A percentile compares a stretch with the other conserved stretches of the same genome.
Evolutionary conservation across 2,329 filamentous ascomycete species (phyloP).

Genomic region (Trichoderma sp.): DNA sequence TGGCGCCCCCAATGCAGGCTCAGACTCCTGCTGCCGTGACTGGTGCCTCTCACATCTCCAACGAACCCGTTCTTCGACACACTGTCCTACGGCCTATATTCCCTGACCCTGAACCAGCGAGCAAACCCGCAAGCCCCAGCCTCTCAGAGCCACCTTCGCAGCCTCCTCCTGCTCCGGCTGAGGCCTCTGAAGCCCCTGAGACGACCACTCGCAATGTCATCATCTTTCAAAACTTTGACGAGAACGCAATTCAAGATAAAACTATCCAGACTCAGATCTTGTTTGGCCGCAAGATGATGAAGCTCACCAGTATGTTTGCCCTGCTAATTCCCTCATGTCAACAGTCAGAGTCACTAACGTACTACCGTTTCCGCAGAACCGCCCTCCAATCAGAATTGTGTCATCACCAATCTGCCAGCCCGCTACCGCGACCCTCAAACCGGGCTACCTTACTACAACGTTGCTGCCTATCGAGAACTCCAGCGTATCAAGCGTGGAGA

Average conservation of each 20-base stretch:
- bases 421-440: conserved; percentile 83
- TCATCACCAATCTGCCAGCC: conserved; percentile 77
- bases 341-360: conserved; percentile 9
- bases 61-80: background rate
- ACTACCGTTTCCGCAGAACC: conserved; percentile 43
- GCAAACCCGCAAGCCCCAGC: conserved; percentile 11
- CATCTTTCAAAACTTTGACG: conserved; percentile 58
- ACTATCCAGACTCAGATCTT: conserved; percentile 56
- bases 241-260: conserved; percentile 54
- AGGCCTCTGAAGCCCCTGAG: background rate
- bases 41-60: background rate
- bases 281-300: conserved; percentile 58
- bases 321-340: background rate
- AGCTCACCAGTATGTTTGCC: conserved; percentile 48
- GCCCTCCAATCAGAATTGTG: conserved; percentile 59
- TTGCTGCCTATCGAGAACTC: conserved; percentile 77
- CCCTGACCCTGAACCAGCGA: background rate
- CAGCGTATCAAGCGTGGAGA: conserved; percentile 69
- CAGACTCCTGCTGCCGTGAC: background rate
- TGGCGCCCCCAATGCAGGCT: conserved; percentile 18
- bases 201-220: conserved; percentile 51
- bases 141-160: conserved; percentile 17
- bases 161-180: background rate
- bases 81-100: conserved; percentile 3
- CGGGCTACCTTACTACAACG: conserved; percentile 75